Base-by-base conservation (phyloP, 2,329 filamentous ascomycete genomes). In the Colletotrichum graminicola region DNA sequence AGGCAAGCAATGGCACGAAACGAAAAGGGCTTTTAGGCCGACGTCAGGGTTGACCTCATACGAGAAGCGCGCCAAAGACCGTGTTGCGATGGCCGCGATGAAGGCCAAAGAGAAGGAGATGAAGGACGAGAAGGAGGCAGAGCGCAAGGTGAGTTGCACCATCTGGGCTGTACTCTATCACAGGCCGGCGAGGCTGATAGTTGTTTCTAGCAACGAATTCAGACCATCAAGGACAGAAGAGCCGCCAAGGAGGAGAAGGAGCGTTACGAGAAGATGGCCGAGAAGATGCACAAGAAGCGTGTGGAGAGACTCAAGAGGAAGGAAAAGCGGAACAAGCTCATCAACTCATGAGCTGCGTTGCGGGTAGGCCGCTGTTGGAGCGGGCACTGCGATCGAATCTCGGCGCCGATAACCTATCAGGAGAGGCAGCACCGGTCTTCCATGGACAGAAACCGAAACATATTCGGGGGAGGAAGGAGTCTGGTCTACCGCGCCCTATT, bases 221-320 rank as follows among this genome's bases (percentile, higher is more conserved):
- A 95, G 78, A 88, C 88, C 14, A 93, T 98, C 79, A 95, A 93
- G 78, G 94, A 97, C 74, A 95, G 92, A 82, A 89, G 94, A 76
- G 92, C 90, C 26, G 93, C 92, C 63, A 98, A 98, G 87, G 95
- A 94, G 77, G 96, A 98, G 86, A 94, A 93, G 82, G 94, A 95
- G 78, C 88, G 95, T 76, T 98, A 95, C 80, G 94, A 94, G 81
- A 94, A 95, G 86, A 90, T 99, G 90, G 95, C 94, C 26, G 94
- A 94, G 84, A 98, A 96, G 86, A 98, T 99, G 96, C 95, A 98
- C 85, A 91, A 90, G 83, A 98, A 97, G 88, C 89, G 95, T 73
- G 92, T 98, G 16, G 96, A 99, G 84, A 90, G 96, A 76, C 83
- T 97, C 82, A 97, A 94, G 91, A 90, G 95, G 79, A 93, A 94